Conservation (phyloP, 345 rosid species). For the Cardamine resedifolia region DNA sequence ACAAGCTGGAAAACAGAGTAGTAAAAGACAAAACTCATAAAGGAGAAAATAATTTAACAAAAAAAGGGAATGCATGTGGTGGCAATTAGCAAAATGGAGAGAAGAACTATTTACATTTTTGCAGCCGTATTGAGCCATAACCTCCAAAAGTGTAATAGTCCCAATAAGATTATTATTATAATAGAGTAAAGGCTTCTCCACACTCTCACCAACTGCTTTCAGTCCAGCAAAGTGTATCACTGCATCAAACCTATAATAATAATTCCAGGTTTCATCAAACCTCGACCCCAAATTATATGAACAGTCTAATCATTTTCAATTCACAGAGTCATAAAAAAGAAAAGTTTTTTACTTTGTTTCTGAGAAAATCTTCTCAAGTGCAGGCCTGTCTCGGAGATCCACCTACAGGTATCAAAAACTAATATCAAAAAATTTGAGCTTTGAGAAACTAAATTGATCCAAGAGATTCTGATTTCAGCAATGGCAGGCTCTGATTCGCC, state of each 20-base stretch:
- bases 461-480: slow-evolving; percentile 13
- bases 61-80: slow-evolving; percentile 17
- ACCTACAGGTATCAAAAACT: slow-evolving; percentile 47
- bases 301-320: slow-evolving; percentile 16
- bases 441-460: not conserved
- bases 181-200: slow-evolving; percentile 79
- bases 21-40: slow-evolving; percentile 8
- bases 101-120: slow-evolving; percentile 57
- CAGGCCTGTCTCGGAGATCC: slow-evolving; percentile 84
- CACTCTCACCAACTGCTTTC: slow-evolving; percentile 98
- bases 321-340: not conserved
- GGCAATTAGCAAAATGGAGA: not conserved
- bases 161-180: slow-evolving; percentile 82
- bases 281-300: slow-evolving; percentile 2
- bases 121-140: slow-evolving; percentile 82
- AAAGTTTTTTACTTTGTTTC: slow-evolving; percentile 49
- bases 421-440: not conserved
- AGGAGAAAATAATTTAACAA: not conserved
- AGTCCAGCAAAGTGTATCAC: slow-evolving; percentile 99
- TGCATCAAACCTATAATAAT: slow-evolving; percentile 73
- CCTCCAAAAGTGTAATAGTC: slow-evolving; percentile 75
- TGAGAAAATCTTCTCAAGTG: slow-evolving; percentile 68
- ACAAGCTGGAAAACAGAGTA: slow-evolving; percentile 67
- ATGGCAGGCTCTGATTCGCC: slow-evolving; percentile 14
- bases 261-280: too few relatives aligned